Evolutionary conservation across 2,329 filamentous ascomycete species (phyloP).

Genomic region (Venturiaceae sp.): DNA sequence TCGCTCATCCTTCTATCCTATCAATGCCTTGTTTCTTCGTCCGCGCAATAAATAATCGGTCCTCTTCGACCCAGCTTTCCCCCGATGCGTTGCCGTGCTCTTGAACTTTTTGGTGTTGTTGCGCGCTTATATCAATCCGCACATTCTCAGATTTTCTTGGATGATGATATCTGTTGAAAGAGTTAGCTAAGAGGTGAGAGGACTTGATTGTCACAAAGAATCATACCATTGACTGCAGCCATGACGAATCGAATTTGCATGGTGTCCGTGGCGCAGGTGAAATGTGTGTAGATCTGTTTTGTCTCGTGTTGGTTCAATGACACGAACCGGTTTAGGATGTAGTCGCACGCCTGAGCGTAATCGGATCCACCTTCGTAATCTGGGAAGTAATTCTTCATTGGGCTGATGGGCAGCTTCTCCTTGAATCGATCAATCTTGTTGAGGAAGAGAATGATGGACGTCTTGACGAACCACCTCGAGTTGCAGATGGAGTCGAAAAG

Average conservation of each 20-base stretch:
- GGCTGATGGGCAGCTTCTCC: conserved; percentile 63
- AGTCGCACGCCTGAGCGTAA: conserved; percentile 92
- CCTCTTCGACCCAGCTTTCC: not conserved
- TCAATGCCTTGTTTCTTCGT: not conserved
- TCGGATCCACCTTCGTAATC: conserved; percentile 86
- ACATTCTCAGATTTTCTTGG: conserved; percentile 95
- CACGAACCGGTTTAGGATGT: conserved; percentile 97
- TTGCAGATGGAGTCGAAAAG: conserved; percentile 66
- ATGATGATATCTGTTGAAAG: conserved; percentile 82
- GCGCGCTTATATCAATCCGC: conserved; percentile 75
- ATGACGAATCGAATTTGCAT: conserved; percentile 99
- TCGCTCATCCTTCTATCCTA: not conserved
- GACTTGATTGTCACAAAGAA: not conserved
- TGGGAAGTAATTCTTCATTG: conserved; percentile 69
- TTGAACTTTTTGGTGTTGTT: not conserved
- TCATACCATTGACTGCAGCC: conserved; percentile 93
- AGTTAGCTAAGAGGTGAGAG: conserved; percentile 31
- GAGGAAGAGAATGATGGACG: conserved; percentile 62
- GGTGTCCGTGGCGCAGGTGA: conserved; percentile 96
- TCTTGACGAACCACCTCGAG: conserved; percentile 64
- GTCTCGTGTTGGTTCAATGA: conserved; percentile 98
- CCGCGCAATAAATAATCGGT: not conserved
- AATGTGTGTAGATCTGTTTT: conserved; percentile 99
- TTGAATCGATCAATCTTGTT: conserved; percentile 71
- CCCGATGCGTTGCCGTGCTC: not conserved